Conservation (phyloP, 75 land plant species). For the Picea sitchensis region DNA sequence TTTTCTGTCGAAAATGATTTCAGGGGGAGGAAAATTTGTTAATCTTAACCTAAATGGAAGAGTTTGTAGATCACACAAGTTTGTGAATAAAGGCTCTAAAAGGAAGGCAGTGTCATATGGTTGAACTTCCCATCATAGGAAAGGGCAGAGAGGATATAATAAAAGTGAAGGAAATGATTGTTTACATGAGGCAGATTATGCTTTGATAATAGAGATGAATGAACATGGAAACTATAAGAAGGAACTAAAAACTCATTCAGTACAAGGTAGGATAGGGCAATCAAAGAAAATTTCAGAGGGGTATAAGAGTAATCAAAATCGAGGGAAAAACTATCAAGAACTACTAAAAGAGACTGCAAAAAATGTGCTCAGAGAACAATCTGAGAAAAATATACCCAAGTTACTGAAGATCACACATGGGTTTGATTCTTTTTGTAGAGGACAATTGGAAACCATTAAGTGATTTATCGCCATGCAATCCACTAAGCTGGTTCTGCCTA, state of each 20-base stretch:
- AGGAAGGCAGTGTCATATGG: no score
- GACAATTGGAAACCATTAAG: conserved; percentile 82
- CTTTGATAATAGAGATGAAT: conserved; percentile 1
- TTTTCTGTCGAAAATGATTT: neutral
- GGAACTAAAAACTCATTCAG: neutral
- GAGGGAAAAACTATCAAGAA: neutral
- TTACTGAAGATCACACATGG: conserved; percentile 64
- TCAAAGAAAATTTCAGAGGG: neutral
- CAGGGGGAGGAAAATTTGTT: conserved; percentile 9
- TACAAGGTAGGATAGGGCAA: neutral
- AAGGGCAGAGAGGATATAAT: neutral
- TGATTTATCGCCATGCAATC: conserved; percentile 62
- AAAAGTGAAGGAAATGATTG: neutral
- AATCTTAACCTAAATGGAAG: conserved; percentile 9
- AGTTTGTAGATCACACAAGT: neutral
- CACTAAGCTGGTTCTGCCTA: conserved; percentile 88
- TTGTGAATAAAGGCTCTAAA: neutral
- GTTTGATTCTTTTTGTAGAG: conserved; percentile 67
- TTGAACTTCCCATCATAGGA: neutral
- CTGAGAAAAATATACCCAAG: conserved; percentile 59
- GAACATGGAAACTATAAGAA: no score
- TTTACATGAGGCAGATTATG: neutral
- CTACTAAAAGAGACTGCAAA: conserved; percentile 34
- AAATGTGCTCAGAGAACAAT: conserved; percentile 38
- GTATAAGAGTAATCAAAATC: neutral